These are phyloP conservation scores for Fonsecaea monophora DNA, from an alignment of 2,329 filamentous ascomycete genomes.

Conservation along the genomic window DNA sequence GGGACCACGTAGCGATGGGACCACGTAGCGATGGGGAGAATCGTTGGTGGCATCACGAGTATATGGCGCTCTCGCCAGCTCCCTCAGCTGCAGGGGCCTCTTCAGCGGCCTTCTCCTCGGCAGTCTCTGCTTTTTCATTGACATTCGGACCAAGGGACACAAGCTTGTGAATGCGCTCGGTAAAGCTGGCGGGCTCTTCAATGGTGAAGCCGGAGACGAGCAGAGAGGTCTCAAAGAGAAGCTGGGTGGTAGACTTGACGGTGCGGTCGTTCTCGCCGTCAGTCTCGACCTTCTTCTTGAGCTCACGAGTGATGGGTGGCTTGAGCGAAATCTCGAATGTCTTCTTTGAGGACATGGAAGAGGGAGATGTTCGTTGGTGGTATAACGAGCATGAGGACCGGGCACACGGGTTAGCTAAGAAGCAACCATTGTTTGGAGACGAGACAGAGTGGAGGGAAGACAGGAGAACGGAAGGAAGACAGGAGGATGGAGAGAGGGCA, in stretches of 20 bases:
- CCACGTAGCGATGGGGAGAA: too few species aligned
- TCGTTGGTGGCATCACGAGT: too few species aligned
- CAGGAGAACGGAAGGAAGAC: too few species aligned
- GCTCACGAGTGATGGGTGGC: conserved; percentile 96
- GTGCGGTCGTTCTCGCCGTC: conserved; percentile 99
- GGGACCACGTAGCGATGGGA: too few species aligned
- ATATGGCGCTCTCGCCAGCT: conserved; percentile 90
- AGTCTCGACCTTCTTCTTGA: conserved; percentile 98
- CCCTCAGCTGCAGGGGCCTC: conserved; percentile 65
- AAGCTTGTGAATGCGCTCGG: conserved; percentile 99
- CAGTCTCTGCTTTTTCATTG: conserved; percentile 84
- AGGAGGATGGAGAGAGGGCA: too few species aligned
- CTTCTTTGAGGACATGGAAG: conserved; percentile 99
- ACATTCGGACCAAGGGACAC: conserved; percentile 97
- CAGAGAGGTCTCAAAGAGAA: conserved; percentile 98
- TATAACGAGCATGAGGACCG: too few species aligned
- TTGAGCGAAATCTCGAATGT: conserved; percentile 99
- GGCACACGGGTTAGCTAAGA: too few species aligned
- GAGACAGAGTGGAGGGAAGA: too few species aligned
- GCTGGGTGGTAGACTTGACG: conserved; percentile 98
- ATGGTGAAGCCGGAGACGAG: conserved; percentile 99
- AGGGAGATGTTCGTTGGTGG: too few species aligned
- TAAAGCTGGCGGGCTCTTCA: conserved; percentile 96
- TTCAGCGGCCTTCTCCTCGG: conserved; percentile 63
- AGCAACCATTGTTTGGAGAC: too few species aligned